A percentile compares a stretch with the other conserved stretches of the same genome.
Evolutionary conservation across 2,329 filamentous ascomycete species (phyloP).

Genomic region (Venturia carpophila): DNA sequence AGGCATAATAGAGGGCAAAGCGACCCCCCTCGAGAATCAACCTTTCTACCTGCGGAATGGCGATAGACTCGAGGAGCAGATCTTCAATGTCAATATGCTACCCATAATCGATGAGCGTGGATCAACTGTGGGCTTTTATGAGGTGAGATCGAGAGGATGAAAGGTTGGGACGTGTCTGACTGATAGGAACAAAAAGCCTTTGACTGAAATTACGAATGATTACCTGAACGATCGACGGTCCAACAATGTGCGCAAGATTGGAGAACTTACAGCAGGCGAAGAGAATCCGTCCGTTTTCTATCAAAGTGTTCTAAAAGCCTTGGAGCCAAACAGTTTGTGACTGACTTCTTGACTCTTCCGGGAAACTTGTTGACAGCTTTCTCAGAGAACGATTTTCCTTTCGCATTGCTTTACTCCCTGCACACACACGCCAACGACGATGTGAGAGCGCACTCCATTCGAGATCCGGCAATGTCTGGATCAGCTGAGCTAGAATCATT

Average conservation of each 20-base stretch:
- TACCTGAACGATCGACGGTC: conserved; percentile 12
- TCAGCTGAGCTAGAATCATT: conserved; percentile 10
- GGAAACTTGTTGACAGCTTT: background rate
- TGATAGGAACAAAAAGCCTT: background rate
- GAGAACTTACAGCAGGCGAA: conserved; percentile 15
- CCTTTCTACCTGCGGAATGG: conserved; percentile 14
- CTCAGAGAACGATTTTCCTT: conserved; percentile 16
- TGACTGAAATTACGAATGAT: conserved; percentile 14
- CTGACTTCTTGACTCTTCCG: background rate
- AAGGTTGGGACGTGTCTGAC: background rate
- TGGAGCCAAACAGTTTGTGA: conserved; percentile 12
- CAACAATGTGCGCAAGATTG: conserved; percentile 10
- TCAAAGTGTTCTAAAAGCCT: conserved; percentile 6
- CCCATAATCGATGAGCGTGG: conserved; percentile 16
- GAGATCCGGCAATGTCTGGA: background rate
- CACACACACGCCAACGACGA: conserved; percentile 7
- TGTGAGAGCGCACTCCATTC: background rate
- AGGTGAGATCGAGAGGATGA: background rate
- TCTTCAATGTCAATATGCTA: conserved; percentile 40
- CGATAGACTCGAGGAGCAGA: conserved; percentile 31
- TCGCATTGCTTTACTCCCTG: conserved; percentile 18
- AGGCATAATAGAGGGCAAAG: conserved; percentile 2
- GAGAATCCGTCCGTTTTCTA: conserved; percentile 11
- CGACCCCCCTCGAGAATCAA: background rate
- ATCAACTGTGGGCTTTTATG: conserved; percentile 12